Evolutionary conservation across 1,284 basidiomycete genomes (phyloP), one percentile per base, ranked within the genome.

Genomic region (Ceratobasidium sp.): DNA sequence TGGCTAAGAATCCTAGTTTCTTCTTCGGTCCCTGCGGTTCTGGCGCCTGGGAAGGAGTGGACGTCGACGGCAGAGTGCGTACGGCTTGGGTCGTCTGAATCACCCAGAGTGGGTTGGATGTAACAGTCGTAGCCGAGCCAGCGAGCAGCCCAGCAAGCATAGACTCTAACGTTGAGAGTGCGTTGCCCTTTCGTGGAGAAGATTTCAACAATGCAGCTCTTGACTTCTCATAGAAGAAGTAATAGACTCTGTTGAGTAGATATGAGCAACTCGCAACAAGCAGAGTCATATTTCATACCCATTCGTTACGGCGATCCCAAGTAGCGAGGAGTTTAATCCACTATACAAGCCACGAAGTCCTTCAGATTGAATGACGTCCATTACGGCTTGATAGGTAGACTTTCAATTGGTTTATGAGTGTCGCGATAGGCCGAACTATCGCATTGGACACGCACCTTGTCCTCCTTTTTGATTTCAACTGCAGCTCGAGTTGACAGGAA

Each of bases 51-150:
- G 62, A 47, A 8, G 57, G 58, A 25, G 49, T 60, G 12, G 68
- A 20, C 53, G 57, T 65, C n/a, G 74, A 57, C 20, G 80, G 76
- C 78, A 86, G 79, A 35, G 85, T 86, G 54, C 83, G 85, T 25
- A 93, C 91, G 13, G 91, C 88, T 77, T 98, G 96, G 40, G 92
- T 92, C 3, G 96, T 96, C 77, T 96, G 92, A n/a, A 95, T 82
- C 52, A 94, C 92, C 94, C 94, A 98, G 74, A 99, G 91, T 0
- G 96, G 96, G 79, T 98, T 99, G 78, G 90, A 93, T 71, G 94
- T 84, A 70, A 98, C 80, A 0, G 94, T 92, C 0, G 96, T 98
- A 4, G 92, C 92, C 22, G 92, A 92, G 45, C 93, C 94, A 58
- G 95, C 94, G 71, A 98, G 88, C 49, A 96, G 79, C 0, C 94